Base-by-base conservation (phyloP, 2,329 filamentous ascomycete species). In the Verticillium alfalfae region DNA sequence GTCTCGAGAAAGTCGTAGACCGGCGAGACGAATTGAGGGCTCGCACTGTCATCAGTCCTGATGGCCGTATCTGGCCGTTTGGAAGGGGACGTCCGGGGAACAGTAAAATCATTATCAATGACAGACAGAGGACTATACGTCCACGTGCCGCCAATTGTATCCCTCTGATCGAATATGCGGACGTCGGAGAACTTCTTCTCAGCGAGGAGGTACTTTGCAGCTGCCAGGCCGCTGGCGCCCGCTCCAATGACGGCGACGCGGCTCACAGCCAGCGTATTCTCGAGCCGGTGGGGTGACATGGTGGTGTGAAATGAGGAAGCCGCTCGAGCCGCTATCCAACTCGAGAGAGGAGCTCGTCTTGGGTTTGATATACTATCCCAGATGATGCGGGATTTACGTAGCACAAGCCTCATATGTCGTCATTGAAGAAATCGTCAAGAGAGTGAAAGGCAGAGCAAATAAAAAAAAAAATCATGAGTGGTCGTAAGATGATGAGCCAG, bases 1-100 rank as follows among this genome's bases (percentile, higher is more conserved):
- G 90, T 91, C 70, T 93, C 89, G 2, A 93, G 77, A 13, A 79
- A 75, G 59, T 89, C 84, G 70, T 93, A 93, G 56, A 92, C 78
- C 0, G 90, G 88, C 2, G 88, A 89, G n/a, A 88, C 76, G 65
- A 91, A 91, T 2, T 81, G 73, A 2, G 83, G 76, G 37, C 66
- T 66, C 1, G 60, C 60, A 18, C 62, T 61, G 1, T 68, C 65
- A 16, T 69, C 68, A n/a, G 71, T 63, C 61, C 64, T 64, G 4
- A 74, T 69, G 16, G 71, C 70, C 81, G 84, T 86, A 76, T 81
- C 75, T 52, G 45, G 45, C 9, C 45, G 45, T 52, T 52, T 22
- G n/a, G 3, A 72, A 0, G 75, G 75, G 54, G 62, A 60, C 1
- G 72, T 73, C 45, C 74, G 59, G 8, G 66, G 68, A 4, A 69